Evolutionary conservation across 176 grass and related monocot species (phyloP), one percentile per base, ranked within the genome.

Genomic region (Phoenix dactylifera): DNA sequence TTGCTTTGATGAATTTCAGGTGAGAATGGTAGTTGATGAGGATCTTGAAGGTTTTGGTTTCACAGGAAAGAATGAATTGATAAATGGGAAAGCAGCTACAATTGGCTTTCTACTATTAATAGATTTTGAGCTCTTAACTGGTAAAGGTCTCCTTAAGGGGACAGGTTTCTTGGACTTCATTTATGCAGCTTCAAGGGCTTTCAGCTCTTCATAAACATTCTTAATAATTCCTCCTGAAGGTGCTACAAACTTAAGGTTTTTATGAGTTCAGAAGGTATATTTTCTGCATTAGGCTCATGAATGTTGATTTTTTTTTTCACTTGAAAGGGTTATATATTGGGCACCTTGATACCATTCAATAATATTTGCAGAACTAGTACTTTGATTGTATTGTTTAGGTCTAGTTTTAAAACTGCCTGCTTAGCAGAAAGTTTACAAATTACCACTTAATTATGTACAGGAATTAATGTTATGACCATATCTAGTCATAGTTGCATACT

Each of bases 81-180:
- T 97, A 44, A 97, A 97, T 25, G 93, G 93, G 58, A 91, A 88
- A 82, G 81, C 81, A 20, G 93, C 93, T 64, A 88, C 88, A 77
- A 91, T 97, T 55, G 93, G 93, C 60, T 97, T 97, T 71, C 66
- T 97, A 26, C 65, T 97, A 20, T 61, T 97, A 69, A 85, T 97
- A 54, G 93, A 97, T 85, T 91, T 97, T 68, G 93, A 97, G 70
- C 76, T 97, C 68, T 59, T 97, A 74, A 97, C 93, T 71, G 93
- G 93, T 17, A 92, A 97, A 83, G 93, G 93, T 29, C 59, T 97
- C 67, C 93, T 97, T 39, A 97, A 85, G 87, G 93, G 93, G 54
- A 97, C 87, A 50, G 93, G 93, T 65, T 78, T 97, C 68, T 85
- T 97, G 81, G 93, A 97, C 66, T 97, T 92, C 81, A 83, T 97